Evolutionary conservation across 345 rosid genomes (phyloP).

Genomic region (Hibiscus mutabilis): DNA sequence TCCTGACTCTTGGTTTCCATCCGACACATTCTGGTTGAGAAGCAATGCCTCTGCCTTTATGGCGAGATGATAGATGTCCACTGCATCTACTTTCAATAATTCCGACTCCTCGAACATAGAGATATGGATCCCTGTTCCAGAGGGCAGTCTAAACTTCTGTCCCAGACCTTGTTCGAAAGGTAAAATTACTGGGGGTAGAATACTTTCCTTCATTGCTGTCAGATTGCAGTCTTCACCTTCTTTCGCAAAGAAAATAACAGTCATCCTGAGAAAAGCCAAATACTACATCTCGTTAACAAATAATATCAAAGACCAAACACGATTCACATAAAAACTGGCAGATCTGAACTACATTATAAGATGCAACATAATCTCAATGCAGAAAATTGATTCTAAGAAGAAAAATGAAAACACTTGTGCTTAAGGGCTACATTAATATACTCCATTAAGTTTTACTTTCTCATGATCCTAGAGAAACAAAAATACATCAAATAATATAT

Average conservation of each 20-base stretch:
- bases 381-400: not conserved
- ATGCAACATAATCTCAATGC: not conserved
- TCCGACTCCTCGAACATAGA: constrained; percentile 55
- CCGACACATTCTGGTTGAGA: constrained; percentile 30
- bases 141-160: constrained; percentile 70
- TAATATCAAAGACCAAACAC: not conserved
- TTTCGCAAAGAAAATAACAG: constrained; percentile 71
- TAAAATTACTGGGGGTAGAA: constrained; percentile 48
- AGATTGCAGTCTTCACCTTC: constrained; percentile 63
- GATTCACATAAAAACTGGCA: not conserved
- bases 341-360: not conserved
- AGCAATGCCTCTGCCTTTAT: constrained; percentile 68
- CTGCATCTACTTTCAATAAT: constrained; percentile 33
- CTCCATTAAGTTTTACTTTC: not conserved
- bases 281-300: constrained; percentile 3
- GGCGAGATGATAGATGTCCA: constrained; percentile 61
- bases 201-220: constrained; percentile 47
- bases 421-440: not conserved
- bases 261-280: constrained; percentile 44
- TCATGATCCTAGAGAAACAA: not conserved
- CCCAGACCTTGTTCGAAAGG: constrained; percentile 72
- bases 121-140: constrained; percentile 73
- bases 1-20: constrained; percentile 36
- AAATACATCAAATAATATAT: not conserved
- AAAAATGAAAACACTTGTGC: not conserved